A percentile compares a stretch with the other conserved stretches of the same genome.
Evolutionary conservation across 2,329 filamentous ascomycete genomes (phyloP).

Genomic region (Capronia epimyces): DNA sequence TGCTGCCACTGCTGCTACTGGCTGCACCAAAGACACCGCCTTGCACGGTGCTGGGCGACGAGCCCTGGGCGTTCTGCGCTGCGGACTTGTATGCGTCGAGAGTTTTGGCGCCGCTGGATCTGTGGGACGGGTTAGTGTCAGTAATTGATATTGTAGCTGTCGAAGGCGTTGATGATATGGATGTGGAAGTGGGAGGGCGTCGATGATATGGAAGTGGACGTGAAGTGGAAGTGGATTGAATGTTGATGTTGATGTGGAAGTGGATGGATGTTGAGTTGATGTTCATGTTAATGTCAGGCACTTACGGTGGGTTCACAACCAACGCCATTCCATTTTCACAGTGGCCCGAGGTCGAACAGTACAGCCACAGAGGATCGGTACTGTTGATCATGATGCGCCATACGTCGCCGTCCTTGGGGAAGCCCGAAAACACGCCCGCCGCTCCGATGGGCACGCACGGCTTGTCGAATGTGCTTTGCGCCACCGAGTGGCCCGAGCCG

Average conservation of each 20-base stretch:
- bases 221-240: no score
- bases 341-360: conserved; percentile 48
- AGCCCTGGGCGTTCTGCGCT: conserved; percentile 14
- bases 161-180: no score
- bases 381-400: conserved; percentile 47
- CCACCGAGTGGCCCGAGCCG: conserved; percentile 49
- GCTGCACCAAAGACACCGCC: conserved; percentile 23
- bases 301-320: conserved; percentile 45
- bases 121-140: not conserved
- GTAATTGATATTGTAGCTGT: not conserved
- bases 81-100: conserved; percentile 25
- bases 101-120: conserved; percentile 14
- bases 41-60: conserved; percentile 14
- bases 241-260: no score
- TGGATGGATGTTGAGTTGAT: no score
- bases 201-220: not conserved
- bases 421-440: conserved; percentile 44
- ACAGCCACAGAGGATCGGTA: conserved; percentile 46
- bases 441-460: conserved; percentile 45
- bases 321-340: conserved; percentile 50
- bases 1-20: not conserved
- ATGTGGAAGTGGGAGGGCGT: not conserved
- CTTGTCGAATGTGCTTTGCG: conserved; percentile 45
- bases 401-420: conserved; percentile 29
- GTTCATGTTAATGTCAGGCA: no score